Conservation (phyloP, 2,329 filamentous ascomycete species). For the Botrytis tulipae region DNA sequence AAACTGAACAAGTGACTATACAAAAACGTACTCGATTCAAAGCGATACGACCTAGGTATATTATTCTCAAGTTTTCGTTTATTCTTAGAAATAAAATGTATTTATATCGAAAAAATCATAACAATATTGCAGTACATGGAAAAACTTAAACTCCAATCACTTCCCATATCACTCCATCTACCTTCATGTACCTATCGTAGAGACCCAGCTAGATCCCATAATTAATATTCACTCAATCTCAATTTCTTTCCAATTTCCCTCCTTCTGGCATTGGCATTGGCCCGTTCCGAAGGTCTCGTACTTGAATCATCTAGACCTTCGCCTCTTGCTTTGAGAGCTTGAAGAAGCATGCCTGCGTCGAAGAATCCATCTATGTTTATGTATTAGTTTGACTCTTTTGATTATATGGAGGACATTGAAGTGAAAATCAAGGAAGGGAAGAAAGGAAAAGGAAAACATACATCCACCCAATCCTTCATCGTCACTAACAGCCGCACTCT, state of each 20-base stretch:
- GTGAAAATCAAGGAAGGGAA: background rate
- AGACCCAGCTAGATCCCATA: background rate
- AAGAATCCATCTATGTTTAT: slow-evolving; percentile 80
- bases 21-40: background rate
- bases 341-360: slow-evolving; percentile 90
- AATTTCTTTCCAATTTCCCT: slow-evolving; percentile 74
- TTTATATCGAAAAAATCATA: background rate
- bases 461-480: slow-evolving; percentile 90
- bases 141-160: background rate
- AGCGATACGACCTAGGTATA: background rate
- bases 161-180: background rate
- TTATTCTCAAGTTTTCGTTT: background rate
- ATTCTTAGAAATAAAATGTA: background rate
- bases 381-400: background rate
- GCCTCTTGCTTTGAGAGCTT: slow-evolving; percentile 75
- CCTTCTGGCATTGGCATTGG: slow-evolving; percentile 56
- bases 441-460: slow-evolving; percentile 53
- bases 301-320: slow-evolving; percentile 48
- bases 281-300: slow-evolving; percentile 56
- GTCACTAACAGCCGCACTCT: slow-evolving; percentile 72
- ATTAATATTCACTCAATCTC: slow-evolving; percentile 61
- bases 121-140: background rate
- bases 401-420: background rate
- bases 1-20: background rate
- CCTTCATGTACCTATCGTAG: background rate